Evolutionary conservation across 805 yeast genomes (phyloP).

Genomic region (Scheffersomyces amazonensis): DNA sequence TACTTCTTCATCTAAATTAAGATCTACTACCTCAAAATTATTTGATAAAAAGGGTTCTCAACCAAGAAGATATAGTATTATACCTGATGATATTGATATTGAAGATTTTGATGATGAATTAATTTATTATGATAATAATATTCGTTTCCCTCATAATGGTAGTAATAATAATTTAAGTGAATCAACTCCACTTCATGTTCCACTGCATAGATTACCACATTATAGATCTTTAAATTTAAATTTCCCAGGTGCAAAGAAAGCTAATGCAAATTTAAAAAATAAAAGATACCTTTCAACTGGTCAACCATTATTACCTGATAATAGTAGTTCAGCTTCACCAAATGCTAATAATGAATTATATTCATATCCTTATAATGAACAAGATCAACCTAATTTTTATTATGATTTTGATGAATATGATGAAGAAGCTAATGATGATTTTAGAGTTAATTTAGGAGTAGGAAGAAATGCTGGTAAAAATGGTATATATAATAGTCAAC

Average conservation of each 20-base stretch:
- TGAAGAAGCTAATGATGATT: constrained; percentile 18
- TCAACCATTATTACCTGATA: constrained; percentile 18
- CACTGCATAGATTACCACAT: constrained; percentile 31
- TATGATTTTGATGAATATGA: constrained; percentile 40
- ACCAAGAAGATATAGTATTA: constrained; percentile 69
- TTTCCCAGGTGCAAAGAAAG: constrained; percentile 18
- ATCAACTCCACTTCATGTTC: constrained; percentile 26
- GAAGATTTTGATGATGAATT: constrained; percentile 56
- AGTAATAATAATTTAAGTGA: constrained; percentile 24
- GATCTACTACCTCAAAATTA: constrained; percentile 70
- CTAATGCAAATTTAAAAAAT: constrained; percentile 14
- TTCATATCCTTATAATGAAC: constrained; percentile 34
- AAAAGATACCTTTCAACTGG: constrained; percentile 40
- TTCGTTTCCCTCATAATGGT: constrained; percentile 33
- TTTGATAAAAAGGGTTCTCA: constrained; percentile 73
- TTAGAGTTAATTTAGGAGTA: constrained; percentile 4
- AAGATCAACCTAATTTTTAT: constrained; percentile 25
- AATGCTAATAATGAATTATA: constrained; percentile 21
- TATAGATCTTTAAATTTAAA: constrained; percentile 39
- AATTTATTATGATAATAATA: constrained; percentile 42
- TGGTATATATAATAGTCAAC: constrained; percentile 17
- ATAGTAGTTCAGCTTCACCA: constrained; percentile 1
- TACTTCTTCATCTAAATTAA: constrained; percentile 40
- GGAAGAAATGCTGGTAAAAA: constrained; percentile 8
- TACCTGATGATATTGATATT: constrained; percentile 58